Conservation (phyloP, 1,139 yeast species). For the Sugiyamaella neomexicana region DNA sequence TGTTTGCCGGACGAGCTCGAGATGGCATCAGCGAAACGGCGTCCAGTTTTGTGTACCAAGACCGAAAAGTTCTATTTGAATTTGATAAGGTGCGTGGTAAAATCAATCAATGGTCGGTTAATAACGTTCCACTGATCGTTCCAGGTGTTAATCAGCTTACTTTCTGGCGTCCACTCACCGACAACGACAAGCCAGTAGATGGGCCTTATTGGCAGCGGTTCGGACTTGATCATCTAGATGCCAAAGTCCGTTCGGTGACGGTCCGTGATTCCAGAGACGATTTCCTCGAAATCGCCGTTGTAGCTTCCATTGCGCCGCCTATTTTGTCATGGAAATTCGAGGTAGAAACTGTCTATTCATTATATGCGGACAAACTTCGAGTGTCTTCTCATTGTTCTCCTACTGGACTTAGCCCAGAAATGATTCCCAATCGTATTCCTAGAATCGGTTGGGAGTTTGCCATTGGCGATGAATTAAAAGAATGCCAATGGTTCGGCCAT, state of each 20-base stretch:
- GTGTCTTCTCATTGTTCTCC: slow-evolving; percentile 15
- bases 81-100: slow-evolving; percentile 27
- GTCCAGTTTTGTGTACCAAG: neutral
- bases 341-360: slow-evolving; percentile 15
- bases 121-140: slow-evolving; percentile 22
- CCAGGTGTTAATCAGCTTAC: slow-evolving; percentile 28
- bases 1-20: neutral
- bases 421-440: slow-evolving; percentile 26
- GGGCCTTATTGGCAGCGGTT: slow-evolving; percentile 29
- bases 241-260: slow-evolving; percentile 17
- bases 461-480: slow-evolving; percentile 23
- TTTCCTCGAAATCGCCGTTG: slow-evolving; percentile 7
- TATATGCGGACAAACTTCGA: slow-evolving; percentile 13
- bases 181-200: slow-evolving; percentile 35
- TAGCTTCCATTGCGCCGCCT: slow-evolving; percentile 24
- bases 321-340: slow-evolving; percentile 27
- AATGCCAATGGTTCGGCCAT: slow-evolving; percentile 39
- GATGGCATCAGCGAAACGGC: neutral
- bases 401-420: slow-evolving; percentile 15
- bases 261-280: slow-evolving; percentile 2
- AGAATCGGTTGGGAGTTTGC: slow-evolving; percentile 33
- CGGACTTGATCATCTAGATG: slow-evolving; percentile 26
- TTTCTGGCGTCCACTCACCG: slow-evolving; percentile 39
- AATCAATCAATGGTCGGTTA: slow-evolving; percentile 25
- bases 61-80: slow-evolving; percentile 4